Percentiles rank a stretch among this genome's conserved stretches.
Conservation (phyloP, 495 filamentous ascomycete species). For the Cenococcum geophilum region DNA sequence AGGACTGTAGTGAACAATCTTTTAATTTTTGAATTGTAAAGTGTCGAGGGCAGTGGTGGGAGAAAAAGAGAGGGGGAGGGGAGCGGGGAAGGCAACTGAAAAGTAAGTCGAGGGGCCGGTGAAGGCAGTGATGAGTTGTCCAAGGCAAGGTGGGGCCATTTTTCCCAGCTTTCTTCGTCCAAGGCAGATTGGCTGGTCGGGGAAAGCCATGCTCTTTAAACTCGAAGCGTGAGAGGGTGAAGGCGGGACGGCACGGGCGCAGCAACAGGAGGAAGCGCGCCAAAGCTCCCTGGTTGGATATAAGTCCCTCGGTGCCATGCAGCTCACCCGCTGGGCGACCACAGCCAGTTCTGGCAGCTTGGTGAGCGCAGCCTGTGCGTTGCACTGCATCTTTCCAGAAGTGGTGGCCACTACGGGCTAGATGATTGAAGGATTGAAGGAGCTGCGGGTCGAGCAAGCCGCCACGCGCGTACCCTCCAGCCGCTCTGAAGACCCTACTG, state of each 20-base stretch:
- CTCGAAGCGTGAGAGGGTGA: constrained; percentile 12
- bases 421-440: constrained; percentile 10
- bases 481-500: background rate
- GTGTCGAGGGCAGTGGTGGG: constrained; percentile 12
- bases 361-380: constrained; percentile 3
- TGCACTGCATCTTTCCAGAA: constrained; percentile 28
- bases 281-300: no score
- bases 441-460: constrained; percentile 29
- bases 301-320: constrained; percentile 18
- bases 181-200: constrained; percentile 30
- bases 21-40: constrained; percentile 4
- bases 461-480: constrained; percentile 5
- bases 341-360: constrained; percentile 1
- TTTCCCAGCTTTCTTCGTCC: constrained; percentile 13
- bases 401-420: constrained; percentile 10
- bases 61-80: constrained; percentile 10
- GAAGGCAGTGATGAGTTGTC: constrained; percentile 28
- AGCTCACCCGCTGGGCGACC: constrained; percentile 15
- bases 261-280: background rate
- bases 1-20: background rate
- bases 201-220: constrained; percentile 31
- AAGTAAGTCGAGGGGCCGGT: constrained; percentile 9
- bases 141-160: constrained; percentile 28
- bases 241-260: background rate
- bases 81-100: constrained; percentile 12